Conservation (phyloP, 164 flowering plant species). For the Magnolia changhungtana region DNA sequence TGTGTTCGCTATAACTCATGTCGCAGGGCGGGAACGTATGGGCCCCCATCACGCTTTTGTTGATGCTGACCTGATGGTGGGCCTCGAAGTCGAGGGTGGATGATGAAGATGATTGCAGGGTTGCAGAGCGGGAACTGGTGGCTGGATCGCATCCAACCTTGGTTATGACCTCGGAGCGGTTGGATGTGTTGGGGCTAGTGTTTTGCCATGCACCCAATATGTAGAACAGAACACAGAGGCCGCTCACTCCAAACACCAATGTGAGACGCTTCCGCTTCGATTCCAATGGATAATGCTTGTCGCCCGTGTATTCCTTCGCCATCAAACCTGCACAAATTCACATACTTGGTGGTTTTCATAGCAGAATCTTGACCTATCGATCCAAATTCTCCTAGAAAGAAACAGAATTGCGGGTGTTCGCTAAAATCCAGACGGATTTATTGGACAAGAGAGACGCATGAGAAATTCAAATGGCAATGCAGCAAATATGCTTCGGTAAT, state of each 20-base stretch:
- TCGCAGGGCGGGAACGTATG: conserved; percentile 53
- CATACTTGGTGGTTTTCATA: no score
- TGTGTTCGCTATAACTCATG: conserved; percentile 70
- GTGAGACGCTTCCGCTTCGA: conserved; percentile 59
- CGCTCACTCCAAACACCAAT: conserved; percentile 65
- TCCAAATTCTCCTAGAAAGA: no score
- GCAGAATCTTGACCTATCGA: no score
- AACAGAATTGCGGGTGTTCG: no score
- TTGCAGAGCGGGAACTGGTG: not conserved
- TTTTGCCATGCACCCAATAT: conserved; percentile 80
- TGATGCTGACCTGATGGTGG: conserved; percentile 58
- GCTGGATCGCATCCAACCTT: conserved; percentile 33
- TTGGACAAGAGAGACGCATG: no score
- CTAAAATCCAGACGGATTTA: no score
- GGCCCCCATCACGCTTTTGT: conserved; percentile 20
- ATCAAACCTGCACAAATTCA: conserved; percentile 30
- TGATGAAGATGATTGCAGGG: conserved; percentile 21
- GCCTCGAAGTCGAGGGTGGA: conserved; percentile 58
- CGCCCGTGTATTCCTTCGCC: conserved; percentile 67
- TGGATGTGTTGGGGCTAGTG: conserved; percentile 24
- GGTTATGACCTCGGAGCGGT: conserved; percentile 32
- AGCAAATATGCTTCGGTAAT: no score
- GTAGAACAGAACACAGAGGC: conserved; percentile 79
- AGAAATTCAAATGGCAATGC: no score
- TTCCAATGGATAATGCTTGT: conserved; percentile 66